Evolutionary conservation across 352 stramenopile species (phyloP).

Genomic region (Thraustotheca clavata): DNA sequence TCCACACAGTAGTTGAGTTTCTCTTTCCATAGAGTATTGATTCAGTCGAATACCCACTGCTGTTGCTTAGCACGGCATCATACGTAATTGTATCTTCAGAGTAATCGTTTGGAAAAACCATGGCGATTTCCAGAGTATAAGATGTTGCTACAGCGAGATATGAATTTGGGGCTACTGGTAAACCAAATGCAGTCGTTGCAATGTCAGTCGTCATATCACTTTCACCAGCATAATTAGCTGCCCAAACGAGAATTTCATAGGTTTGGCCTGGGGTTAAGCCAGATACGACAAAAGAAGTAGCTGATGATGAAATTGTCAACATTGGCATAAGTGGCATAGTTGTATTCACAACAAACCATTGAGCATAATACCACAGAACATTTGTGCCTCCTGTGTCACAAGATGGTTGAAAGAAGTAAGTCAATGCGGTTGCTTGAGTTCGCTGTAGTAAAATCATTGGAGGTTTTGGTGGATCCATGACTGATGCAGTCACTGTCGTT

Average conservation of each 20-base stretch:
- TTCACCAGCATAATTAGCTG: neutral
- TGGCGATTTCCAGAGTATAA: neutral
- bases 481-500: neutral
- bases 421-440: neutral
- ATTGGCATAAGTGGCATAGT: neutral
- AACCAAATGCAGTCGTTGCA: neutral
- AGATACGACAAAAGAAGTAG: neutral
- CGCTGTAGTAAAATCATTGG: conserved; percentile 12
- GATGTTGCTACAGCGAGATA: neutral
- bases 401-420: neutral
- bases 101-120: neutral
- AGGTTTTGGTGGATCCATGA: conserved; percentile 31
- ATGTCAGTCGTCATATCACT: neutral
- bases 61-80: neutral
- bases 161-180: neutral
- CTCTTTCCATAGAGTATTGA: neutral
- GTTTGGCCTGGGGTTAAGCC: neutral
- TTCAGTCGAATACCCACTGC: neutral
- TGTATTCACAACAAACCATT: neutral
- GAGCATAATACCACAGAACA: neutral
- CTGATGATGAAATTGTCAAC: neutral
- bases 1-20: neutral
- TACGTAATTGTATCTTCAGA: neutral
- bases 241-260: conserved; percentile 8
- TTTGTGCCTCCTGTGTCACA: conserved; percentile 10